Evolutionary conservation across 305 asterid genomes (phyloP).

Genomic region (Rubia peregrina): DNA sequence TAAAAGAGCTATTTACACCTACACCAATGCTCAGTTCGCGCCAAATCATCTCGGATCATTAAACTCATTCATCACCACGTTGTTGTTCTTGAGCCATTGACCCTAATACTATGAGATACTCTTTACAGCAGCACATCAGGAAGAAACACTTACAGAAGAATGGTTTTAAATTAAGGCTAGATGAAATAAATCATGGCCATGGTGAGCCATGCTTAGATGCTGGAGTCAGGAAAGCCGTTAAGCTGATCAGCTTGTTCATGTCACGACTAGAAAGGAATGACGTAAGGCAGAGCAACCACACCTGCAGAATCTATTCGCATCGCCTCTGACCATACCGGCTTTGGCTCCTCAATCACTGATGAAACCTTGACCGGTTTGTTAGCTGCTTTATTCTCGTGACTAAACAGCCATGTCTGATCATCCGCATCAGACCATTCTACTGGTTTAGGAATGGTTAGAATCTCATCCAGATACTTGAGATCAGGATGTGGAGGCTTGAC

Average conservation of each 20-base stretch:
- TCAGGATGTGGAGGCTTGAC: slow-evolving; percentile 30
- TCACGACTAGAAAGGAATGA: slow-evolving; percentile 45
- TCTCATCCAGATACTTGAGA: slow-evolving; percentile 34
- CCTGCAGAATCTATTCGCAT: slow-evolving; percentile 33
- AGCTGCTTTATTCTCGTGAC: slow-evolving; percentile 14
- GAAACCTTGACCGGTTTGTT: slow-evolving; percentile 27
- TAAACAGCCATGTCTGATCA: slow-evolving; percentile 49
- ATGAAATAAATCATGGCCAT: background rate
- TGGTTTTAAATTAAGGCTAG: background rate
- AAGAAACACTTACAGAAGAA: slow-evolving; percentile 5
- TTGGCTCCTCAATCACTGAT: slow-evolving; percentile 19
- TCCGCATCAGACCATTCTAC: slow-evolving; percentile 33
- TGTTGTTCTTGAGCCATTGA: slow-evolving; percentile 7
- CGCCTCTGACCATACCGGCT: slow-evolving; percentile 49
- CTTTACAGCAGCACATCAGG: background rate
- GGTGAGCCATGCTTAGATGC: background rate
- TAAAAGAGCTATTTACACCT: background rate
- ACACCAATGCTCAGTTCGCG: background rate
- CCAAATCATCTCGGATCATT: slow-evolving; percentile 6
- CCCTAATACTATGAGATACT: background rate
- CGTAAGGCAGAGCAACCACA: slow-evolving; percentile 46
- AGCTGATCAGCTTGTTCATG: too few relatives aligned
- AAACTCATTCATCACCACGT: slow-evolving; percentile 8
- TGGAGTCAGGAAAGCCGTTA: background rate
- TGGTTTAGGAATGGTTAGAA: slow-evolving; percentile 37